Base-by-base conservation (phyloP, 176 grass and related monocot genomes). In the Carex littledalei region DNA sequence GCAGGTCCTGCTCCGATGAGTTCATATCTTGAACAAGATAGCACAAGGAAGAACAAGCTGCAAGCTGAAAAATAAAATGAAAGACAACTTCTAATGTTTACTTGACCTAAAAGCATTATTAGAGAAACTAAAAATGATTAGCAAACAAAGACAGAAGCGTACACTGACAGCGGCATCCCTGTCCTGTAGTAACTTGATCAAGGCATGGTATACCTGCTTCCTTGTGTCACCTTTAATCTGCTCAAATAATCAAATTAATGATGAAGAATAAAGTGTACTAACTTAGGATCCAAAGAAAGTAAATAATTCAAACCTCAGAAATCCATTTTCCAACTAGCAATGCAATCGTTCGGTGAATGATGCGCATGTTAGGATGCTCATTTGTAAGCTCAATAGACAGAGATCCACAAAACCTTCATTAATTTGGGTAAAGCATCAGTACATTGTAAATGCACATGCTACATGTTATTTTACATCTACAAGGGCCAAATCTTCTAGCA, bases 21-120 rank as follows among this genome's bases (percentile, higher is more conserved):
- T 92, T 95, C 82, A 92, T 95, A 91, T 99, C 93, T 90, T 99
- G 96, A 85, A 95, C 94, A 81, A 98, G 89, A 91, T 99, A 99
- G 41, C 90, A 94, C 68, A 99, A 81, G 82, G 96, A 99, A 83
- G 89, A 91, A 92, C 93, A 95, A 63, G 93, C 91, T 81, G 93
- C 96, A 57, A 99, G 90, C 96, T 99, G 91, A 88, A 93, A 93
- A 91, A 79, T 84, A 86, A 83, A 89, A 80, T 6, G 60, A 32
- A 35, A 26, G 43, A 45, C 17, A 78, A 5, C 49, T 78, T 56
- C n/a, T 74, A 35, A 12, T 45, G 13, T 55, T 56, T 34, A 78
- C 52, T 78, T 78, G 14, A 78, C 88, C 53, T 73, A 63, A 89
- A 24, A 34, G 32, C 24, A 78, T 71, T 80, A 53, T 87, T 64